Evolutionary conservation across 345 rosid genomes (phyloP), one percentile per base, ranked within the genome.

Genomic region (Iberis pinnata): DNA sequence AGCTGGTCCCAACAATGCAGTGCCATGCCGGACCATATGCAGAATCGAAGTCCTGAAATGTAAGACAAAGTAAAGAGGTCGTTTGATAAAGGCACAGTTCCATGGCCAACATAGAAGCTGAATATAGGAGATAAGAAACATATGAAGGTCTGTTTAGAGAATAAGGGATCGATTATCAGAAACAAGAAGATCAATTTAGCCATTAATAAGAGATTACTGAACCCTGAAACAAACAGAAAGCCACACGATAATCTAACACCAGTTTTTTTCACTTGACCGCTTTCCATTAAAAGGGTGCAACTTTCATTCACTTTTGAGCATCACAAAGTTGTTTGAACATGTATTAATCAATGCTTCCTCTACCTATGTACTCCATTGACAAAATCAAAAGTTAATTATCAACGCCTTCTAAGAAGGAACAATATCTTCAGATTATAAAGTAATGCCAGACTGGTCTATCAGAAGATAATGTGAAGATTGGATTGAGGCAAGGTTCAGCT

Each of bases 21-120:
- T 90, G 98, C 96, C 97, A 89, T 57, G 95, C 97, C 20, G 97
- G 96, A 11, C 97, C 97, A 35, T 78, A 82, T 3, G 79, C 74
- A 4, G 84, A 77, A 61, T 89, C 96, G 7, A 89, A 89, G 52
- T 86, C 97, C 97, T 89, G 85, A 9, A 69, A 9, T 43, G 10
- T 3, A 12, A 29, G 10, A 29, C 2, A 7, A n/a, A n/a, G n/a
- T n/a, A n/a, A n/a, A n/a, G n/a, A n/a, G n/a, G n/a, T n/a, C n/a
- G n/a, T n/a, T n/a, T n/a, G n/a, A n/a, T n/a, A n/a, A n/a, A n/a
- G n/a, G n/a, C n/a, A n/a, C n/a, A n/a, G n/a, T n/a, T n/a, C n/a
- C n/a, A n/a, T n/a, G n/a, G 33, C 25, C 1, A 45, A 35, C n/a
- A 15, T 36, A 36, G 31, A 47, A 12, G 46, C 41, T 63, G 9